These are phyloP conservation scores for Phaeotremella skinneri DNA, from an alignment of 768 basidiomycete genomes.

Conservation along the genomic window DNA sequence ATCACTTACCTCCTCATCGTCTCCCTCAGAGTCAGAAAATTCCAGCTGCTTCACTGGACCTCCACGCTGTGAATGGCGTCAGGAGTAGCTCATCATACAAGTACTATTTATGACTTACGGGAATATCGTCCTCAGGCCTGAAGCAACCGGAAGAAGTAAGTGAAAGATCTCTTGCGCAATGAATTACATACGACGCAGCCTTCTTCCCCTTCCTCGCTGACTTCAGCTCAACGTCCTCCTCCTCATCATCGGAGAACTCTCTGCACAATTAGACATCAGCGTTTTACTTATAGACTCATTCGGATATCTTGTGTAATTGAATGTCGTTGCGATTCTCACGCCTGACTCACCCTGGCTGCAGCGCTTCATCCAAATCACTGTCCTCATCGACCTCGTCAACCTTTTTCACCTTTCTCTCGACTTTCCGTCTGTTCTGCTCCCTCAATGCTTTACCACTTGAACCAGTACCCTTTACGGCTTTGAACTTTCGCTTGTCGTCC, in stretches of 20 bases:
- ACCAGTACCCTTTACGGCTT: slow-evolving; percentile 24
- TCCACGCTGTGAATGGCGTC: slow-evolving; percentile 11
- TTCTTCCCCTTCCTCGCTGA: slow-evolving; percentile 37
- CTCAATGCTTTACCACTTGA: slow-evolving; percentile 10
- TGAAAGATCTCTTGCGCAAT: background rate
- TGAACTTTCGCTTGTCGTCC: slow-evolving; percentile 27
- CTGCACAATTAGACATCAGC: slow-evolving; percentile 22
- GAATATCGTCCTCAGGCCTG: slow-evolving; percentile 29
- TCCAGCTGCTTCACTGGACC: slow-evolving; percentile 40
- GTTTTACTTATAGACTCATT: no score
- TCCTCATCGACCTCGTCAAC: slow-evolving; percentile 41
- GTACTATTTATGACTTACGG: slow-evolving; percentile 14
- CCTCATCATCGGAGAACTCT: slow-evolving; percentile 43
- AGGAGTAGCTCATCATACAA: background rate
- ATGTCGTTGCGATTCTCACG: background rate
- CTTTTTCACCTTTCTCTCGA: slow-evolving; percentile 30
- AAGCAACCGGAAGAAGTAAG: background rate
- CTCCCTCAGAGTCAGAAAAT: slow-evolving; percentile 44
- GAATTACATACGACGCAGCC: slow-evolving; percentile 26
- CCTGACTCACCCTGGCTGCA: slow-evolving; percentile 34
- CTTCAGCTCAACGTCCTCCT: slow-evolving; percentile 44
- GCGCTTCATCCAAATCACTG: slow-evolving; percentile 46
- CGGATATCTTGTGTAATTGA: background rate
- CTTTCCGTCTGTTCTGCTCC: slow-evolving; percentile 13
- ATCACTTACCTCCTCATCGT: slow-evolving; percentile 29